These are phyloP conservation scores for Malbranchea cinnamomea DNA, from an alignment of 2,329 filamentous ascomycete species.

Conservation along the genomic window DNA sequence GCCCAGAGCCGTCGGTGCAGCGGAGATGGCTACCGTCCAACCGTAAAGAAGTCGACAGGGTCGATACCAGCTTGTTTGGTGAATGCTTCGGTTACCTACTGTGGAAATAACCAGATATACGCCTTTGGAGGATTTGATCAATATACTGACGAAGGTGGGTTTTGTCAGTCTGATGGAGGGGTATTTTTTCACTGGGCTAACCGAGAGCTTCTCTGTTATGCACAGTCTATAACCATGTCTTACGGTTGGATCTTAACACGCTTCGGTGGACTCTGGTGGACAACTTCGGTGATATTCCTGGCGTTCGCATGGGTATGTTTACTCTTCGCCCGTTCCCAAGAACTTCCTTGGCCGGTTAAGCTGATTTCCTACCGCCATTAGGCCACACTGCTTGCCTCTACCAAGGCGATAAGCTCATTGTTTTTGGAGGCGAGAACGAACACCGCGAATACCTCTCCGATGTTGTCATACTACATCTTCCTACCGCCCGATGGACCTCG, in stretches of 20 bases:
- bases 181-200: background rate
- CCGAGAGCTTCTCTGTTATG: background rate
- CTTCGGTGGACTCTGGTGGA: constrained; percentile 93
- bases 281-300: constrained; percentile 96
- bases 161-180: no score
- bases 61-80: constrained; percentile 85
- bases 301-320: constrained; percentile 81
- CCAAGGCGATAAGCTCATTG: constrained; percentile 84
- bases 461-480: constrained; percentile 88
- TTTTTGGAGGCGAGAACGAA: constrained; percentile 97
- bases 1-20: constrained; percentile 46
- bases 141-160: constrained; percentile 76
- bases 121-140: constrained; percentile 98
- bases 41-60: constrained; percentile 62
- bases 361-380: constrained; percentile 22
- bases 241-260: constrained; percentile 71
- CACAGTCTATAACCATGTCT: constrained; percentile 85
- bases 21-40: constrained; percentile 66
- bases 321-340: constrained; percentile 3
- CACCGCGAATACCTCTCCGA: constrained; percentile 91
- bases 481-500: constrained; percentile 89
- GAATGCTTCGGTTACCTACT: constrained; percentile 98
- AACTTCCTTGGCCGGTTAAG: background rate
- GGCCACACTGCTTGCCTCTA: constrained; percentile 91
- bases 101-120: constrained; percentile 92